phyloP scores from a whole-genome alignment of 345 rosid genomes.

The Crucihimalaya himalaica region DNA sequence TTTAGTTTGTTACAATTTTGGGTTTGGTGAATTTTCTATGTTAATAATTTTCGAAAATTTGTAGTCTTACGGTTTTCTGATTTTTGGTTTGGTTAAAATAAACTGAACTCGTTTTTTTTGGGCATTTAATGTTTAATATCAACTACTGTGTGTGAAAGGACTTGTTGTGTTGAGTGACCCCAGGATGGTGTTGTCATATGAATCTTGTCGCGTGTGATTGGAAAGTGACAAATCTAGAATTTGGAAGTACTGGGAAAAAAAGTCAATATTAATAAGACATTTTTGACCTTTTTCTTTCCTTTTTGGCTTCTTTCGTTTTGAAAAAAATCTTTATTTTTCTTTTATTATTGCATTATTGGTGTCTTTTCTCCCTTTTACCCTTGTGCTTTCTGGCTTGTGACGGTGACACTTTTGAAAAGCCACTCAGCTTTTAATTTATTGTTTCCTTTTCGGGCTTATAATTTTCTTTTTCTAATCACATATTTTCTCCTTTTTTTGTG shows the following conservation, averaged over 20 bases:
- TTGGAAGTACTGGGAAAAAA: constrained; percentile 47
- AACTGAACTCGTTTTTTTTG: background rate
- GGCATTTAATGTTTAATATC: background rate
- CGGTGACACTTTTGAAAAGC: constrained; percentile 26
- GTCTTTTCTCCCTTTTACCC: background rate
- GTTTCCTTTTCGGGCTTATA: background rate
- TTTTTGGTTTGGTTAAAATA: background rate
- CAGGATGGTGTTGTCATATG: constrained; percentile 28
- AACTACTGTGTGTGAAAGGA: constrained; percentile 23
- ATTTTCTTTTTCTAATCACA: background rate
- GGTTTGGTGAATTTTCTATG: background rate
- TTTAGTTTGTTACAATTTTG: background rate
- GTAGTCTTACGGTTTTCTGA: background rate
- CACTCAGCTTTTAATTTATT: background rate
- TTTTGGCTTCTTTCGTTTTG: constrained; percentile 21
- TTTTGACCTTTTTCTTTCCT: constrained; percentile 44
- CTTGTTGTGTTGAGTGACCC: constrained; percentile 36
- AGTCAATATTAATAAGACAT: constrained; percentile 62
- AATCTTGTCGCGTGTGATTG: constrained; percentile 45
- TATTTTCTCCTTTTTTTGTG: too few relatives aligned
- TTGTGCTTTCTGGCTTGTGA: background rate
- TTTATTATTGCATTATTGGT: constrained; percentile 1
- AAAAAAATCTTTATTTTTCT: background rate
- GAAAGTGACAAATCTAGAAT: constrained; percentile 42
- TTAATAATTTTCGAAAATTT: background rate